A percentile compares a stretch with the other conserved stretches of the same genome.
phyloP scores from a whole-genome alignment of 2,329 filamentous ascomycete genomes.

The Penicillium freii region DNA sequence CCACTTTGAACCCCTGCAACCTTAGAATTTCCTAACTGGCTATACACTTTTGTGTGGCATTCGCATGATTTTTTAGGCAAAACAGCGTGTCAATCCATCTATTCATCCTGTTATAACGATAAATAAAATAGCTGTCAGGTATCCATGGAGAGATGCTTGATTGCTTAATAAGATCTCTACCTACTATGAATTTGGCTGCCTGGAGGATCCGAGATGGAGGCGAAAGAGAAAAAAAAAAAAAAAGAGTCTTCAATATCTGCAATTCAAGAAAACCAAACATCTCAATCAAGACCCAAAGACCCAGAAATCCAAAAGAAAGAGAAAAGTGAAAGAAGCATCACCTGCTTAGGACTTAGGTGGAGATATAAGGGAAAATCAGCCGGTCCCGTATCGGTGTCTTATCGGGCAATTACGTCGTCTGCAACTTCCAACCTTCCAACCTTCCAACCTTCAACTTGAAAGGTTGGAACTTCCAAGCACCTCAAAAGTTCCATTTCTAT shows the following conservation, averaged over 20 bases:
- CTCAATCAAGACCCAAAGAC: too few species aligned
- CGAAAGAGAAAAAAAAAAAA: background rate
- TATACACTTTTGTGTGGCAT: too few species aligned
- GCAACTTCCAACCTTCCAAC: background rate
- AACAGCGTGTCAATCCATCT: too few species aligned
- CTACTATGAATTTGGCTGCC: constrained; percentile 7
- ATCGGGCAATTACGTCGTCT: constrained; percentile 10
- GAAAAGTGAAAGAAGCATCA: background rate
- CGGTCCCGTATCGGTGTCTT: background rate
- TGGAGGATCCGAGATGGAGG: background rate
- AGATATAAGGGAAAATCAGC: background rate
- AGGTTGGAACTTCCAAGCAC: background rate
- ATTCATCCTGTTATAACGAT: too few species aligned
- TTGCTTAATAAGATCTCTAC: too few species aligned
- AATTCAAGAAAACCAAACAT: background rate
- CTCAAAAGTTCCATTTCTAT: constrained; percentile 19
- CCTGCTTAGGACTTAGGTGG: background rate
- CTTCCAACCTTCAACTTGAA: background rate
- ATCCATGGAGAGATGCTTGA: too few species aligned
- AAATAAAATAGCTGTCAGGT: too few species aligned
- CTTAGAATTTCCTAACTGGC: too few species aligned
- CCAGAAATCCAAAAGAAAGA: background rate
- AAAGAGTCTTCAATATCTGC: background rate
- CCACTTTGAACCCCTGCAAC: too few species aligned
- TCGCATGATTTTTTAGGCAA: too few species aligned